phyloP scores from a whole-genome alignment of 768 basidiomycete species.

The Lyophyllum decastes region DNA sequence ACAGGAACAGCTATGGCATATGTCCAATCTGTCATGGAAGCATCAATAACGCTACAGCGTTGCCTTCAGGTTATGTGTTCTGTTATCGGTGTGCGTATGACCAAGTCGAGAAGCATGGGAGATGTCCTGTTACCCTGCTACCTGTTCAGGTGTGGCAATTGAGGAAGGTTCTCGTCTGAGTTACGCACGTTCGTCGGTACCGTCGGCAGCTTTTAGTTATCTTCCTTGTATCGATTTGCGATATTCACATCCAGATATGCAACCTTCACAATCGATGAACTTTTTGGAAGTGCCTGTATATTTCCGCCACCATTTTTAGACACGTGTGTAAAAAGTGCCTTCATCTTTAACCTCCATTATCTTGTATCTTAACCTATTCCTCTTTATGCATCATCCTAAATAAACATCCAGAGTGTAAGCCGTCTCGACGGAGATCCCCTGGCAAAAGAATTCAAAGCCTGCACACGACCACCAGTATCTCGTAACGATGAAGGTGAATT shows the following conservation, averaged over 20 bases:
- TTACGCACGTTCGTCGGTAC: conserved; percentile 50
- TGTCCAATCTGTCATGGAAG: conserved; percentile 78
- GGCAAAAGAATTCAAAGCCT: conserved; percentile 6
- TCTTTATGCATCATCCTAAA: conserved; percentile 12
- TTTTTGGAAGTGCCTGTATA: background rate
- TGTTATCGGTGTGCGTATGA: conserved; percentile 92
- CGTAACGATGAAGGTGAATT: conserved; percentile 24
- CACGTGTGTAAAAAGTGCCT: conserved; percentile 25
- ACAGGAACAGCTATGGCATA: conserved; percentile 67
- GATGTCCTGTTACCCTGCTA: conserved; percentile 86
- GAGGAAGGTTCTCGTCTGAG: conserved; percentile 80
- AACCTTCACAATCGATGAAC: conserved; percentile 6
- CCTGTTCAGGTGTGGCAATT: conserved; percentile 79
- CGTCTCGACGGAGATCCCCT: conserved; percentile 11
- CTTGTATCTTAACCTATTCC: conserved; percentile 4
- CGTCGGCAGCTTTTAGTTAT: conserved; percentile 11
- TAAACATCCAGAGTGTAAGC: background rate
- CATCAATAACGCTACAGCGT: conserved; percentile 84
- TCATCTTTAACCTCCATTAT: background rate
- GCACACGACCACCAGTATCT: conserved; percentile 14
- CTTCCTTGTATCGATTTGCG: conserved; percentile 21
- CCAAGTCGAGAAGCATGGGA: conserved; percentile 73
- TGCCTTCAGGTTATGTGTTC: conserved; percentile 93
- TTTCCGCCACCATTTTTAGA: conserved; percentile 17
- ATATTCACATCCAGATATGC: conserved; percentile 8